Evolutionary conservation across 75 land plant species (phyloP).

Genomic region (Sequoiadendron giganteum): DNA sequence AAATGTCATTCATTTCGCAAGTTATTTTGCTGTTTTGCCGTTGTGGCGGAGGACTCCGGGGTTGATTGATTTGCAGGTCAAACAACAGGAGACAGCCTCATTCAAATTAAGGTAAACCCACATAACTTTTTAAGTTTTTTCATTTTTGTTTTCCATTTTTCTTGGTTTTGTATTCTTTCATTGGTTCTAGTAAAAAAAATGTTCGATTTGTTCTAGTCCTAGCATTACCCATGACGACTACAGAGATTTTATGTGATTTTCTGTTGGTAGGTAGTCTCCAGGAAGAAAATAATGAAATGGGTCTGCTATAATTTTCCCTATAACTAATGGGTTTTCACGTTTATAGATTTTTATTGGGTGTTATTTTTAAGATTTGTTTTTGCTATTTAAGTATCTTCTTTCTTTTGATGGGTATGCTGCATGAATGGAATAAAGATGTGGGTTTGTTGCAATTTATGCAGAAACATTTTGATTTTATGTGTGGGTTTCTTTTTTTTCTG

Average conservation of each 20-base stretch:
- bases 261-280: background rate
- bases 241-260: background rate
- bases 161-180: background rate
- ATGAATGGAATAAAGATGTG: background rate
- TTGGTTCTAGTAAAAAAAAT: background rate
- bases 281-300: background rate
- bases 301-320: background rate
- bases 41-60: background rate
- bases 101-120: background rate
- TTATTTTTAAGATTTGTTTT: background rate
- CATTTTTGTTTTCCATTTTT: background rate
- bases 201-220: background rate
- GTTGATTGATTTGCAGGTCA: constrained; percentile 5
- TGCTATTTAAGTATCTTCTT: background rate
- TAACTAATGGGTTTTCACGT: background rate
- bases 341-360: background rate
- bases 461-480: background rate
- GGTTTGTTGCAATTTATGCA: background rate
- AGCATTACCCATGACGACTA: background rate
- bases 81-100: background rate
- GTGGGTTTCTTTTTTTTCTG: background rate
- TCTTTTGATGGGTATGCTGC: background rate
- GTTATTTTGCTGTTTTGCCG: background rate
- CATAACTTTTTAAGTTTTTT: background rate
- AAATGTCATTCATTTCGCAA: background rate